Percentiles rank a stretch among this genome's conserved stretches.
Conservation (phyloP, 148 eudicot species). For the Vaccinium macrocarpon region DNA sequence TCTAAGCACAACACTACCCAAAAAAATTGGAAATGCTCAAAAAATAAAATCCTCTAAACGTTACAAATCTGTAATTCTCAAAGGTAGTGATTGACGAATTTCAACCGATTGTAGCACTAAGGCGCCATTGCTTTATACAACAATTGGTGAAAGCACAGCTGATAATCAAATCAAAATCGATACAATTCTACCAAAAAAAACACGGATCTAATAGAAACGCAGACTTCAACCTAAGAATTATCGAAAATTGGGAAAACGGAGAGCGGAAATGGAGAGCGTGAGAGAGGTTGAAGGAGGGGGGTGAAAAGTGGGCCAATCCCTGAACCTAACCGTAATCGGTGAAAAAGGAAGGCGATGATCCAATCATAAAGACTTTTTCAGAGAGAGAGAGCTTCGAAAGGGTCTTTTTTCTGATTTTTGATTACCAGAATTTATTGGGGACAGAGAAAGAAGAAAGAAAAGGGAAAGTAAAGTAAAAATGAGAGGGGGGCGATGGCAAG, state of each 20-base stretch:
- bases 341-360: neutral
- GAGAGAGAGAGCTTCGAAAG: neutral
- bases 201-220: neutral
- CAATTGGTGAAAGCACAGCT: neutral
- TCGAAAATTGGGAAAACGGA: neutral
- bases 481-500: neutral
- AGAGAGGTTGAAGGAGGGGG: neutral
- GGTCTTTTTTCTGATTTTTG: constrained; percentile 1
- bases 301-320: neutral
- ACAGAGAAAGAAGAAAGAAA: neutral
- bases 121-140: neutral
- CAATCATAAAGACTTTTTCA: constrained; percentile 4
- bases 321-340: constrained; percentile 2
- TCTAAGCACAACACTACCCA: neutral
- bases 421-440: neutral
- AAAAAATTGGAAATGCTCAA: no score
- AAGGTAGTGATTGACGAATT: neutral
- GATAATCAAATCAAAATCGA: neutral
- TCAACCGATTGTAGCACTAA: neutral
- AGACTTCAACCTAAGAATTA: neutral
- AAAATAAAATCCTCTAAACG: neutral
- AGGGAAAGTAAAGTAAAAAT: neutral
- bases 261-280: neutral
- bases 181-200: neutral
- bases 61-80: neutral